Evolutionary conservation across 1,139 yeast genomes (phyloP), one percentile per base, ranked within the genome.

Genomic region (Debaryomyces sp.): DNA sequence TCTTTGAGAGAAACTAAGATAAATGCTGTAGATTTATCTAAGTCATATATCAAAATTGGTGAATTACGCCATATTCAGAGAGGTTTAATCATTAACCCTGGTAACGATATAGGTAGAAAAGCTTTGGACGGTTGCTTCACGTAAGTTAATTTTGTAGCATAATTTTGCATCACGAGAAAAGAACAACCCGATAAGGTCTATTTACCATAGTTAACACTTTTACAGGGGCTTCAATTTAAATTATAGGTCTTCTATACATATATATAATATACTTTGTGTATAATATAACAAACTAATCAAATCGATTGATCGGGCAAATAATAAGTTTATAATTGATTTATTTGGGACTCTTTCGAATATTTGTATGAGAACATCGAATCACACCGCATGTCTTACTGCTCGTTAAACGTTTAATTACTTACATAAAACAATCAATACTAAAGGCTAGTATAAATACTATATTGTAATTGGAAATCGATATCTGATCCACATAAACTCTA

Each of bases 21-120:
- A 26, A 75, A 78, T 3, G 77, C 89, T 0, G 56, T 55, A 3
- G 82, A 78, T 36, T 68, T 88, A 56, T 75, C 88, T 42, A 68
- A 72, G 2, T 80, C 84, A 0, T 83, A 80, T 52, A 58, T 75
- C 4, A 66, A 68, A 0, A 69, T 71, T 17, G 82, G 82, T 0
- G 66, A 73, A n/a, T 54, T 80, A 6, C 67, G 84, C 49, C 79
- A 78, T 44, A 67, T 82, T 5, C 94, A 87, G 60, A 72, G 95
- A 53, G 82, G 88, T 34, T 49, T 74, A 35, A 44, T 75, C 34
- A 55, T 76, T 23, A 56, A 63, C 23, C 80, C 79, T 1, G 58
- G 54, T 17, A 57, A 55, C 38, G 18, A 21, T 10, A 45, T 46
- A 13, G 54, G 56, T 9, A 26, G 40, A 6, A 40, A 49, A 34